A percentile compares a stretch with the other conserved stretches of the same genome.
Conservation (phyloP, 1,284 basidiomycete species). For the Leccinum proximum region DNA sequence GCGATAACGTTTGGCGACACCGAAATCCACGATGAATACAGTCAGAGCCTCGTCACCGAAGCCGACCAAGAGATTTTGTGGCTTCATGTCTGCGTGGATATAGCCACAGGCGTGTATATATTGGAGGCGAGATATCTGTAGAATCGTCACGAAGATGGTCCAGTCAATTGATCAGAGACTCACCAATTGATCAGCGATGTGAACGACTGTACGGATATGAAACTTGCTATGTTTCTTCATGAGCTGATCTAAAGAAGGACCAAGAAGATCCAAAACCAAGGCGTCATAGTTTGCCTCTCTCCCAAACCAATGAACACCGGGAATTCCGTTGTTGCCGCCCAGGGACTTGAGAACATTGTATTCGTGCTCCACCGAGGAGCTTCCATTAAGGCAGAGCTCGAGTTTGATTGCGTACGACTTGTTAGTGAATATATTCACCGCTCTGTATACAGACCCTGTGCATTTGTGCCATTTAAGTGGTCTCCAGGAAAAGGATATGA, state of each 20-base stretch:
- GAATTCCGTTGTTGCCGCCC: not conserved
- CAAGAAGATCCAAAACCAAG: not conserved
- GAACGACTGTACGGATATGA: not conserved
- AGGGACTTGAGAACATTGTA: not conserved
- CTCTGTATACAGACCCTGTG: not conserved
- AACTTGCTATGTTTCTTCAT: not conserved
- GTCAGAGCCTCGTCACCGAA: not conserved
- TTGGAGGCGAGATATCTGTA: constrained; percentile 1
- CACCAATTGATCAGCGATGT: not conserved
- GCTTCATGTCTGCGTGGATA: not conserved
- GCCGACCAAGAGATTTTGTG: not conserved
- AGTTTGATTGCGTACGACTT: not conserved
- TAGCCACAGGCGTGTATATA: not conserved
- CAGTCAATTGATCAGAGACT: not conserved
- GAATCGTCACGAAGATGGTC: not conserved
- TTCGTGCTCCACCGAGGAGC: not conserved
- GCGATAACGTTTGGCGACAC: not conserved
- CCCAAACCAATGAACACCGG: not conserved
- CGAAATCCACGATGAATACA: not conserved
- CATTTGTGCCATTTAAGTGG: not conserved
- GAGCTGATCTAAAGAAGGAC: not conserved
- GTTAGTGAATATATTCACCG: not conserved
- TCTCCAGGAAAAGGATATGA: not conserved
- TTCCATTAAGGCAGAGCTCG: not conserved
- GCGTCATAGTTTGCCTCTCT: not conserved